phyloP scores from a whole-genome alignment of 768 basidiomycete species.

The Phaeolepiota aurea region DNA sequence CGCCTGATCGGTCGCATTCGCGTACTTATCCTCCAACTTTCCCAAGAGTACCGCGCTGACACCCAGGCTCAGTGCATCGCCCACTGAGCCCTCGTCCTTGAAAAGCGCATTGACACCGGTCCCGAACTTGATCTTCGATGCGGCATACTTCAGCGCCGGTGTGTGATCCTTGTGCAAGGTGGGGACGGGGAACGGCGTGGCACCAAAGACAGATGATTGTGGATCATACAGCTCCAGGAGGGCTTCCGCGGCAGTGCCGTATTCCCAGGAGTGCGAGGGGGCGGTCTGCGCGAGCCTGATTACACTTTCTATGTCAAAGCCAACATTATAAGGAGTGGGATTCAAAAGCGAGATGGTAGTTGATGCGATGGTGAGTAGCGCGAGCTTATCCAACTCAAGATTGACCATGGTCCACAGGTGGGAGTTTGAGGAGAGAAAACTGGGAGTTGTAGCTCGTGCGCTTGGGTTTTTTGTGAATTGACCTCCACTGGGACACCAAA shows the following conservation, averaged over 20 bases:
- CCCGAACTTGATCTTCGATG: constrained; percentile 26
- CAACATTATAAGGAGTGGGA: constrained; percentile 24
- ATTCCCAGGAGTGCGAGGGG: constrained; percentile 41
- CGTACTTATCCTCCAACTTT: constrained; percentile 17
- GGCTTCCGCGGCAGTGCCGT: constrained; percentile 31
- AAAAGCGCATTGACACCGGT: constrained; percentile 23
- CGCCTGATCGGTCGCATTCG: constrained; percentile 21
- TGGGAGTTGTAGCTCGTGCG: too few species aligned
- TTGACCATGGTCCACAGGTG: too few species aligned
- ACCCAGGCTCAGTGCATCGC: constrained; percentile 40
- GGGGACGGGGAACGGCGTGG: constrained; percentile 24
- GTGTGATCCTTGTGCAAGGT: constrained; percentile 11
- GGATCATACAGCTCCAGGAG: constrained; percentile 35
- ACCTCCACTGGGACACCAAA: too few species aligned
- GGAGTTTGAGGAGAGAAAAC: too few species aligned
- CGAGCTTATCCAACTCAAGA: background rate
- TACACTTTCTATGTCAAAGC: constrained; percentile 27
- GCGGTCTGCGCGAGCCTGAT: constrained; percentile 21
- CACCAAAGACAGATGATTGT: constrained; percentile 28
- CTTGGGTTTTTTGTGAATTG: too few species aligned
- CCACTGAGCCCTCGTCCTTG: constrained; percentile 31
- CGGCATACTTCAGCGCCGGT: constrained; percentile 27
- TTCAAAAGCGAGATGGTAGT: constrained; percentile 5
- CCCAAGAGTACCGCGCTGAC: constrained; percentile 37
- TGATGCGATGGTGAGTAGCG: background rate